These are phyloP conservation scores for Telfairia occidentalis DNA, from an alignment of 331 rosid species.

Conservation along the genomic window DNA sequence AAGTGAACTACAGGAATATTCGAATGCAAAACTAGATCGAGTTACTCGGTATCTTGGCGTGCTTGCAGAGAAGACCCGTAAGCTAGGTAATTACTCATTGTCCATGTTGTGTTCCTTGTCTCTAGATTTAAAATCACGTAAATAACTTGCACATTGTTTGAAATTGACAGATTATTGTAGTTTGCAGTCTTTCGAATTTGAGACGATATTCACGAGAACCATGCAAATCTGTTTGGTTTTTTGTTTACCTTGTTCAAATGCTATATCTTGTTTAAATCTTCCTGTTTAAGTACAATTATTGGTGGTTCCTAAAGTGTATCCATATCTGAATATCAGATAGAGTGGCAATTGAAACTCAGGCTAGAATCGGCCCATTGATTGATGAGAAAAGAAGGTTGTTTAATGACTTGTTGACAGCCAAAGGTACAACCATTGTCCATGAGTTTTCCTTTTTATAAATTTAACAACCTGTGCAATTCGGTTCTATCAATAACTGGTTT, in stretches of 20 bases:
- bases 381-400: conserved; percentile 76
- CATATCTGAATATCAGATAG: conserved; percentile 44
- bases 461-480: not conserved
- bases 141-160: not conserved
- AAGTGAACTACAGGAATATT: conserved; percentile 82
- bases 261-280: conserved; percentile 5
- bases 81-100: conserved; percentile 41
- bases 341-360: conserved; percentile 70
- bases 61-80: conserved; percentile 74
- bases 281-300: conserved; percentile 13
- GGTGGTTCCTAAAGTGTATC: conserved; percentile 11
- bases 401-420: conserved; percentile 91
- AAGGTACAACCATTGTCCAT: conserved; percentile 45
- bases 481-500: not conserved
- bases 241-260: not conserved
- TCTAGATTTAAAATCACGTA: not conserved
- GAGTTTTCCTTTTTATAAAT: conserved; percentile 18
- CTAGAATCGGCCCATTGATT: conserved; percentile 64
- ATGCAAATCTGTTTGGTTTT: conserved; percentile 11
- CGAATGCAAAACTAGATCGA: conserved; percentile 84
- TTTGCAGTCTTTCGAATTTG: not conserved
- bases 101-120: not conserved
- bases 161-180: not conserved
- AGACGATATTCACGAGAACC: not conserved
- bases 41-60: conserved; percentile 91